Conservation (phyloP, 1,139 yeast genomes). For the Zygosaccharomyces sapae region DNA sequence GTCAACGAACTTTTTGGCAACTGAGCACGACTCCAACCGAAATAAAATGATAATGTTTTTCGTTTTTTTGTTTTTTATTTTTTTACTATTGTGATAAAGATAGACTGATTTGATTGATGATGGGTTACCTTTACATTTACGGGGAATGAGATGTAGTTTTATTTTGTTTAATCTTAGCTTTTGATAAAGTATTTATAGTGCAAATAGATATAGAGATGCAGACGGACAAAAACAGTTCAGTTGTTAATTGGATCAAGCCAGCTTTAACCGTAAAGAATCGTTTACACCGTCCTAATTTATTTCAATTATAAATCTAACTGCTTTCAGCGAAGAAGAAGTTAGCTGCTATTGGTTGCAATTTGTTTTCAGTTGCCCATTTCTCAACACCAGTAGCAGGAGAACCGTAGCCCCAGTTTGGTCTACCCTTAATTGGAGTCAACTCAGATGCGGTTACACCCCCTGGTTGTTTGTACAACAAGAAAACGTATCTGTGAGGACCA, state of each 20-base stretch:
- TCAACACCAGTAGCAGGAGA: conserved; percentile 70
- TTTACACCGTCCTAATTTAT: background rate
- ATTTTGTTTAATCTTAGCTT: conserved; percentile 4
- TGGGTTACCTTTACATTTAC: background rate
- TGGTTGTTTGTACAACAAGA: conserved; percentile 66
- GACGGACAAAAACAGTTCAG: background rate
- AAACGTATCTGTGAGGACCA: conserved; percentile 78
- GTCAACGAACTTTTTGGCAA: conserved; percentile 27
- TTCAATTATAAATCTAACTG: conserved; percentile 26
- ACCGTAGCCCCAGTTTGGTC: conserved; percentile 85
- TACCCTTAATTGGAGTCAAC: conserved; percentile 38
- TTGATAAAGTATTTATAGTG: conserved; percentile 4
- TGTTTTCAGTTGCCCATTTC: conserved; percentile 67
- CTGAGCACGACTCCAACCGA: background rate
- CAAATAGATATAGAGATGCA: conserved; percentile 3
- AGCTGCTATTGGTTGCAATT: conserved; percentile 62
- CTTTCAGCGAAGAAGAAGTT: conserved; percentile 79
- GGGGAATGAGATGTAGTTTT: background rate
- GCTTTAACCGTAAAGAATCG: background rate
- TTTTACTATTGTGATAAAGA: background rate
- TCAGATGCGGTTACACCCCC: conserved; percentile 22
- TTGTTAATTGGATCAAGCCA: background rate
- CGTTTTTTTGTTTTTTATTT: background rate
- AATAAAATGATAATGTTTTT: background rate
- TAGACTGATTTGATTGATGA: background rate